Conservation (phyloP, 441 rosid genomes). For the Biscutella auriculata region DNA sequence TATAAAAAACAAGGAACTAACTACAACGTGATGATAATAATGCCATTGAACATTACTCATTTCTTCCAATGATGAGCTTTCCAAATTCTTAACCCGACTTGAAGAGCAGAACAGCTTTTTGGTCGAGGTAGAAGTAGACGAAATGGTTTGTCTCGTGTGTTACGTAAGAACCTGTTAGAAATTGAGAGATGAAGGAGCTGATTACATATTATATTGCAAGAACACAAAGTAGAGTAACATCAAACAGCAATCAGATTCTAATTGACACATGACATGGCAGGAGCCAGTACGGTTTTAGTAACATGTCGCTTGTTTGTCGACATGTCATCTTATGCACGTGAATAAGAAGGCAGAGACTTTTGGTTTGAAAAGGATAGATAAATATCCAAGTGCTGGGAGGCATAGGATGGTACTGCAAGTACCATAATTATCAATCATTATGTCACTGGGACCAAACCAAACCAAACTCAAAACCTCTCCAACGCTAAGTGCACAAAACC, state of each 20-base stretch:
- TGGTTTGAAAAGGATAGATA: background rate
- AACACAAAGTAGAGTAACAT: background rate
- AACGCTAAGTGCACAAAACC: background rate
- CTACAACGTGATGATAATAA: conserved; percentile 13
- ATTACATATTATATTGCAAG: background rate
- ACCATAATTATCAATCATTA: too few relatives aligned
- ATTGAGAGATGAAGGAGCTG: background rate
- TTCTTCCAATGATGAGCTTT: background rate
- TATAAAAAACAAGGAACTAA: conserved; percentile 12
- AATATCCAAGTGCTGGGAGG: background rate
- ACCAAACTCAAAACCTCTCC: background rate
- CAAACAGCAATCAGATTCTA: background rate
- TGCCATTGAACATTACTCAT: background rate
- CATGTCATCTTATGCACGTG: background rate
- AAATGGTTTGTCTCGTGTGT: conserved; percentile 97
- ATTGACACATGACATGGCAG: background rate
- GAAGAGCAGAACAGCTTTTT: conserved; percentile 91
- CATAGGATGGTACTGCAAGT: background rate
- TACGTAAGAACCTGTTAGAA: conserved; percentile 73
- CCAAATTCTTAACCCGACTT: conserved; percentile 58
- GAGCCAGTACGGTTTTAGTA: background rate
- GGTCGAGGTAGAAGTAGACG: conserved; percentile 87
- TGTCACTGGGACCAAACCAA: background rate
- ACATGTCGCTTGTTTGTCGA: background rate
- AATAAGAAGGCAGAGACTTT: background rate